phyloP scores from a whole-genome alignment of 2,329 filamentous ascomycete genomes.

The Lasiodiplodia sp. region DNA sequence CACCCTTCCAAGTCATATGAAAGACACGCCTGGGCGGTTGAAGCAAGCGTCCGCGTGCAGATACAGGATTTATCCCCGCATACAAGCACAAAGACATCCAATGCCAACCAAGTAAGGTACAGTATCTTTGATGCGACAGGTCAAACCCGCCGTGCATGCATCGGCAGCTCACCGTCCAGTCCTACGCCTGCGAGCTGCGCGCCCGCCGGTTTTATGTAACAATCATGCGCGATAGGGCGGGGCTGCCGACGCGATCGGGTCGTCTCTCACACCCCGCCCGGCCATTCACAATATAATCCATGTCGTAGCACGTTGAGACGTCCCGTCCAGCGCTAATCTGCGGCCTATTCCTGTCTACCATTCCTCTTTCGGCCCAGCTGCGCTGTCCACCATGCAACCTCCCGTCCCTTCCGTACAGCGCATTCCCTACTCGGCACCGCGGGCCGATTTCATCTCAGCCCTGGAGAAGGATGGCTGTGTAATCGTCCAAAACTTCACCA shows the following conservation, averaged over 20 bases:
- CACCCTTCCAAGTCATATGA: no score
- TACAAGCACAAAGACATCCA: neutral
- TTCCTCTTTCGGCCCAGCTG: neutral
- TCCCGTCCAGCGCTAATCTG: neutral
- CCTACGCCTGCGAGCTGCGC: neutral
- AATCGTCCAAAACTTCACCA: constrained; percentile 44
- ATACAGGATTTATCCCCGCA: no score
- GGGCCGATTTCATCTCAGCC: constrained; percentile 40
- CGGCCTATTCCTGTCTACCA: neutral
- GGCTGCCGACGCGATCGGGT: constrained; percentile 12
- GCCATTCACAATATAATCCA: constrained; percentile 6
- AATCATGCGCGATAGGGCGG: constrained; percentile 18
- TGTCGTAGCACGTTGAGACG: constrained; percentile 10
- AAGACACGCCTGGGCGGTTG: no score
- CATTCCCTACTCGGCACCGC: constrained; percentile 31
- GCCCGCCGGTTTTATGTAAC: constrained; percentile 5
- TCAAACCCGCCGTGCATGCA: neutral
- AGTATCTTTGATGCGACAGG: no score
- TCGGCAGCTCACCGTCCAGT: neutral
- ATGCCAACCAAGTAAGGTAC: neutral
- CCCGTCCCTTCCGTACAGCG: constrained; percentile 29
- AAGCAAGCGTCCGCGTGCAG: no score
- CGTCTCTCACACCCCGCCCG: neutral
- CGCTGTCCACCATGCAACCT: constrained; percentile 12
- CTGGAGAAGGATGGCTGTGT: constrained; percentile 46